phyloP scores from a whole-genome alignment of 352 stramenopile genomes.

The Phytophthora cryptogea region DNA sequence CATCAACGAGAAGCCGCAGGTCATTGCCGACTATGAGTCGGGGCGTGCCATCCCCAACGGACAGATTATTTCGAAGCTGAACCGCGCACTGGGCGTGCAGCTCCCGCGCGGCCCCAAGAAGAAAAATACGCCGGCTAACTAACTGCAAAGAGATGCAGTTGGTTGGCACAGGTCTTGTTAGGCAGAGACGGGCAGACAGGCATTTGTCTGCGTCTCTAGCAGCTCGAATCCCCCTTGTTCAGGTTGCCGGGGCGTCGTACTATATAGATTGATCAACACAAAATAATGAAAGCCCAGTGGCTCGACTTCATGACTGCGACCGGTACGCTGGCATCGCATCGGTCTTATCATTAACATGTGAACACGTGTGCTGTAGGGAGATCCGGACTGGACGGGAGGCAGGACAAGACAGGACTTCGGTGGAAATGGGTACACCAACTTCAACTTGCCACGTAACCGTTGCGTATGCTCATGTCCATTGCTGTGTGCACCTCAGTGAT shows the following conservation, averaged over 20 bases:
- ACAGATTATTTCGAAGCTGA: slow-evolving; percentile 97
- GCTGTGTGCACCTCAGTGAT: not conserved
- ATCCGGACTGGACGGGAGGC: no score
- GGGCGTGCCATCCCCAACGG: slow-evolving; percentile 98
- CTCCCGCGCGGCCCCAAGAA: slow-evolving; percentile 82
- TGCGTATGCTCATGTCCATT: not conserved
- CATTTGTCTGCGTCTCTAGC: slow-evolving; percentile 12
- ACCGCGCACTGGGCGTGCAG: slow-evolving; percentile 92
- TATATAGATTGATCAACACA: slow-evolving; percentile 39
- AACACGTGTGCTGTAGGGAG: not conserved
- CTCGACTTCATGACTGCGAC: not conserved
- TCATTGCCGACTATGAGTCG: slow-evolving; percentile 97
- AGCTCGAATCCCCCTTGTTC: not conserved
- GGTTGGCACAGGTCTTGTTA: slow-evolving; percentile 24
- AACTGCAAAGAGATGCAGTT: slow-evolving; percentile 27
- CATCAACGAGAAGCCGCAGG: slow-evolving; percentile 96
- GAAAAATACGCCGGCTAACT: slow-evolving; percentile 49
- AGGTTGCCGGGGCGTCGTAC: slow-evolving; percentile 28
- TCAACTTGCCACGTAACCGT: slow-evolving; percentile 27
- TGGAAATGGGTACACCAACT: slow-evolving; percentile 34
- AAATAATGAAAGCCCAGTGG: slow-evolving; percentile 10
- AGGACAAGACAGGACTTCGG: not conserved
- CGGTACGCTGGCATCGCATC: not conserved
- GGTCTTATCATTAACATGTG: not conserved
- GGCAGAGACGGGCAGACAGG: slow-evolving; percentile 19